Evolutionary conservation across 805 yeast species (phyloP).

Genomic region (Brettanomyces anomalus): DNA sequence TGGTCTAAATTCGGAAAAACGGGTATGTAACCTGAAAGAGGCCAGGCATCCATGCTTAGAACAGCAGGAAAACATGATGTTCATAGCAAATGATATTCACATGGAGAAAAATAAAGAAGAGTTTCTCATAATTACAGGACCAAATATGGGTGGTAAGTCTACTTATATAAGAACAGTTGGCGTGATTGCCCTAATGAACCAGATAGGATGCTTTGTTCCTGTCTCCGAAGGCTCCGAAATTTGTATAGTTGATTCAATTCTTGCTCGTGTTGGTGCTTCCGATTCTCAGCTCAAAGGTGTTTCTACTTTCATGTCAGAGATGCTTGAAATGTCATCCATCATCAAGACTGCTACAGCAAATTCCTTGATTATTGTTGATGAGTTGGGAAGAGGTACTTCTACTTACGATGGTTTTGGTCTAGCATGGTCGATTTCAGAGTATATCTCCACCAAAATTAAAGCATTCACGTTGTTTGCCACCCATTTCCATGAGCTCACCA

Average conservation of each 20-base stretch:
- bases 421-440: conserved; percentile 94
- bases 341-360: conserved; percentile 68
- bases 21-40: conserved; percentile 50
- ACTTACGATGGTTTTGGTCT: conserved; percentile 97
- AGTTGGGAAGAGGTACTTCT: conserved; percentile 89
- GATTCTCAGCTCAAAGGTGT: conserved; percentile 96
- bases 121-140: conserved; percentile 85
- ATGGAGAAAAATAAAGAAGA: conserved; percentile 49
- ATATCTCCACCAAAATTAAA: conserved; percentile 57
- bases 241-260: conserved; percentile 79
- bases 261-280: conserved; percentile 98
- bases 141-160: conserved; percentile 97
- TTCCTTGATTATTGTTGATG: conserved; percentile 85
- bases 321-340: conserved; percentile 89
- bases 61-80: conserved; percentile 81
- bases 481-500: conserved; percentile 93
- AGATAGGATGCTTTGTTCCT: conserved; percentile 86
- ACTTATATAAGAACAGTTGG: conserved; percentile 89
- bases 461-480: conserved; percentile 92
- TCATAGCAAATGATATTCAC: conserved; percentile 84
- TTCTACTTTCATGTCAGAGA: conserved; percentile 93
- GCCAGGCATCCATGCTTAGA: conserved; percentile 95
- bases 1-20: conserved; percentile 33
- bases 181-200: conserved; percentile 78
- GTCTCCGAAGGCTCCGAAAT: conserved; percentile 63